Evolutionary conservation across 345 rosid genomes (phyloP).

Genomic region (Boechera stricta): DNA sequence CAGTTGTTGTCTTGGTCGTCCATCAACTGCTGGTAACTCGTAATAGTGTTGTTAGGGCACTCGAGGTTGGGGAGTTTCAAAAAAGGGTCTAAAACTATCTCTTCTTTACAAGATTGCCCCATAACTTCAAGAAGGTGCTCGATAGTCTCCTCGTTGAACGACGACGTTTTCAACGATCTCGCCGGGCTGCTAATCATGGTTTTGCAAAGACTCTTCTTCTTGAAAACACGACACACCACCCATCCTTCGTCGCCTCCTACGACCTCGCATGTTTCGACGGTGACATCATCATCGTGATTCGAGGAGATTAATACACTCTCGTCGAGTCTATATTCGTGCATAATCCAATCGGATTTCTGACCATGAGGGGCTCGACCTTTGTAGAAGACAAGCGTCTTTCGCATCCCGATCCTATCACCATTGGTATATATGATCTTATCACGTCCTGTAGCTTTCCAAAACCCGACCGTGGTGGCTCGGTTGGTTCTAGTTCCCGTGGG

Average conservation of each 20-base stretch:
- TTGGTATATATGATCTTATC: slow-evolving; percentile 70
- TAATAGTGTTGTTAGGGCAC: slow-evolving; percentile 48
- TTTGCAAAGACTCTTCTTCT: slow-evolving; percentile 69
- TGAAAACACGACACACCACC: slow-evolving; percentile 81
- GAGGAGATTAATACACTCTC: slow-evolving; percentile 40
- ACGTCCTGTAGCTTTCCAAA: slow-evolving; percentile 87
- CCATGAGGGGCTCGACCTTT: slow-evolving; percentile 87
- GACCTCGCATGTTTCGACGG: slow-evolving; percentile 11
- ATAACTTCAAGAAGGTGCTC: slow-evolving; percentile 54
- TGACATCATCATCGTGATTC: slow-evolving; percentile 11
- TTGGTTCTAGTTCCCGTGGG: slow-evolving; percentile 85
- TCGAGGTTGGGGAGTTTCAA: slow-evolving; percentile 64
- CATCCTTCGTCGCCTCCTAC: slow-evolving; percentile 62
- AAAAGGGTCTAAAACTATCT: slow-evolving; percentile 46
- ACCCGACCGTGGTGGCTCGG: slow-evolving; percentile 78
- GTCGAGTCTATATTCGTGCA: slow-evolving; percentile 81
- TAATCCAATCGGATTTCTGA: slow-evolving; percentile 80
- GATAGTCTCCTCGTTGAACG: slow-evolving; percentile 49
- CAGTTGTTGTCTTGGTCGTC: slow-evolving; percentile 38
- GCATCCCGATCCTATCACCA: slow-evolving; percentile 65
- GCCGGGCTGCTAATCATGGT: slow-evolving; percentile 46
- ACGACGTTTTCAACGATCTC: slow-evolving; percentile 41
- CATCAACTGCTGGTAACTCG: slow-evolving; percentile 50
- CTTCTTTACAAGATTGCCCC: slow-evolving; percentile 62
- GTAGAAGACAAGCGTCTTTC: slow-evolving; percentile 79